Evolutionary conservation across 1,139 yeast species (phyloP), one percentile per base, ranked within the genome.

Genomic region (Saccharomyces uvarum): DNA sequence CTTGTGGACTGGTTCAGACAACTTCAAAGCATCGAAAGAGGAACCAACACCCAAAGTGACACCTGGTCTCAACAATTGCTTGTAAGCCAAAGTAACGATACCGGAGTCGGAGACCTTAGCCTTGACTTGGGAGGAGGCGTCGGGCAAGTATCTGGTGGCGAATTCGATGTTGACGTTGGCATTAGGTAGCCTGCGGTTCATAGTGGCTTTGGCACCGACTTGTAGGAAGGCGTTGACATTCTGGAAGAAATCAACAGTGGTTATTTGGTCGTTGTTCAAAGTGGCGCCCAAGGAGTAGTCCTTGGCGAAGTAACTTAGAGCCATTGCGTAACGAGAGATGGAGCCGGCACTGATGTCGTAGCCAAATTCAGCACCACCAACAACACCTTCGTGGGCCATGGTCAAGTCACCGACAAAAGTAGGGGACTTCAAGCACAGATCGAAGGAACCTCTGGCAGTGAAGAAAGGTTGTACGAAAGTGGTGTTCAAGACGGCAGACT

Each of bases 21-120:
- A 83, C 78, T 93, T 88, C 77, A 90, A 84, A 67, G 97, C 95
- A 75, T 93, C 97, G 76, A 95, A 86, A 64, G 96, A 89, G 70
- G 96, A 86, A 81, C 99, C 99, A 65, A 95, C 83, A 75, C 99
- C 99, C 70, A 93, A 81, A 72, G 88, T 89, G 69, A 95, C 97
- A 76, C 98, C 98, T 59, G 96, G 96, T 80, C 95, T 88, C 76
- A 93, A 83, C 69, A 82, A 83, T 79, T 93, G 98, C 73, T 95
- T 88, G 86, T 93, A 93, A 63, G 97, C 82, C 70, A 93, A 78
- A 62, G 97, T 93, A 67, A 97, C 88, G 70, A 90, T 80, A 78
- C 99, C 99, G 64, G 95, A 86, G 77, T 93, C 97, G 72, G 96
- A 93, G 70, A 95, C 83, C 84, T 91, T 93, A 67, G 96, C 98